Evolutionary conservation across 805 yeast species (phyloP), one percentile per base, ranked within the genome.

Genomic region (Hanseniaspora lindneri): DNA sequence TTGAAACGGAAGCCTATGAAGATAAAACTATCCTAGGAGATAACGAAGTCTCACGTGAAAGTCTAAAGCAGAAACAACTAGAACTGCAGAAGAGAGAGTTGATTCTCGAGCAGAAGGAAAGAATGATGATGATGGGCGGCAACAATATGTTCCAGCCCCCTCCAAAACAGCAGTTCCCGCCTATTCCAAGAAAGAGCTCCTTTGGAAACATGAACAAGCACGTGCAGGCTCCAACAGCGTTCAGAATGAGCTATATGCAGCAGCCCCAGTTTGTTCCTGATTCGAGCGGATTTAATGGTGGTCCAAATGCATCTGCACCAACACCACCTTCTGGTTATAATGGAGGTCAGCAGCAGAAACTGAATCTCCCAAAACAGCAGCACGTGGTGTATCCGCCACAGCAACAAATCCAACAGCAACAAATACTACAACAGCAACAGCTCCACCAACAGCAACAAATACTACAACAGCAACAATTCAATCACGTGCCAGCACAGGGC

Each of bases 31-130:
- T 49, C 17, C 49, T 48, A 13, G 47, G 47, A 14, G 27, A 36
- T 1, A 35, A 50, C 23, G 50, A 52, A 28, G 52, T 49, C 7
- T 37, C 39, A 28, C 58, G 55, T 27, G 54, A 47, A 17, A 27
- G 55, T 3, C 39, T 62, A 41, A 58, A 60, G 42, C 61, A 59
- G 41, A 58, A 61, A 32, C 65, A 62, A 40, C 42, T 64, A 33
- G 66, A 62, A 39, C 49, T 64, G 23, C 60, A 61, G 33, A 57
- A 55, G 33, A 61, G 58, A 47, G 67, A 64, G 50, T 46, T 64
- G 40, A 62, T 62, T 24, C 51, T 64, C 52, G 63, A 63, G 55
- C 66, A 64, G 51, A 56, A 62, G 9, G 66, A 64, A 52, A 60
- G 54, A 37, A 39, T 30, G 43, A n/a, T 25, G 21, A 16, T 11